A percentile compares a stretch with the other conserved stretches of the same genome.
phyloP scores from a whole-genome alignment of 2,329 filamentous ascomycete genomes.

The Neopestalotiopsis clavispora region DNA sequence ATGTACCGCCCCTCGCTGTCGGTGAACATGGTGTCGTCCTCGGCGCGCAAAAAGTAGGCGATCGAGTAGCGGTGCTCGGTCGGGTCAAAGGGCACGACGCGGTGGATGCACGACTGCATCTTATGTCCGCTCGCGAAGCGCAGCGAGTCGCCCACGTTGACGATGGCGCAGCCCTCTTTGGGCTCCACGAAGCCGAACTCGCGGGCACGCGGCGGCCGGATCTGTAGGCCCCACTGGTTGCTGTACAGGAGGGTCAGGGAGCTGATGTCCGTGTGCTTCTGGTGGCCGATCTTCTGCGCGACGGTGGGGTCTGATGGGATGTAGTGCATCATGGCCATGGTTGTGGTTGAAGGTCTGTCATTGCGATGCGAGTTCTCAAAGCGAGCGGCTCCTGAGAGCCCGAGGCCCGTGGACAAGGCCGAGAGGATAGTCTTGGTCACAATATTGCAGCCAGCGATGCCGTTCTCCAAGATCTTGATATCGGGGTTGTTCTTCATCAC shows the following conservation, averaged over 20 bases:
- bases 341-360: constrained; percentile 52
- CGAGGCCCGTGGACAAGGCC: constrained; percentile 53
- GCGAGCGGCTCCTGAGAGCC: constrained; percentile 48
- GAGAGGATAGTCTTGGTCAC: constrained; percentile 55
- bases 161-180: constrained; percentile 54
- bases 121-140: constrained; percentile 58
- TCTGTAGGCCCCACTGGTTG: constrained; percentile 62
- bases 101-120: constrained; percentile 62
- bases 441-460: constrained; percentile 55
- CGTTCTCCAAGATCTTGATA: constrained; percentile 52
- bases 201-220: constrained; percentile 52
- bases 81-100: constrained; percentile 57
- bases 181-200: constrained; percentile 60
- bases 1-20: constrained; percentile 59
- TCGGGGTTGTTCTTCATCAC: constrained; percentile 54
- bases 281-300: constrained; percentile 53
- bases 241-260: constrained; percentile 60
- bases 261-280: constrained; percentile 63
- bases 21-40: constrained; percentile 60
- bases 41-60: constrained; percentile 62
- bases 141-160: constrained; percentile 64
- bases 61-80: constrained; percentile 62
- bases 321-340: constrained; percentile 62
- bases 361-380: constrained; percentile 59
- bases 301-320: constrained; percentile 47